Conservation (phyloP, 805 yeast genomes). For the Nakazawaea wickerhamii region DNA sequence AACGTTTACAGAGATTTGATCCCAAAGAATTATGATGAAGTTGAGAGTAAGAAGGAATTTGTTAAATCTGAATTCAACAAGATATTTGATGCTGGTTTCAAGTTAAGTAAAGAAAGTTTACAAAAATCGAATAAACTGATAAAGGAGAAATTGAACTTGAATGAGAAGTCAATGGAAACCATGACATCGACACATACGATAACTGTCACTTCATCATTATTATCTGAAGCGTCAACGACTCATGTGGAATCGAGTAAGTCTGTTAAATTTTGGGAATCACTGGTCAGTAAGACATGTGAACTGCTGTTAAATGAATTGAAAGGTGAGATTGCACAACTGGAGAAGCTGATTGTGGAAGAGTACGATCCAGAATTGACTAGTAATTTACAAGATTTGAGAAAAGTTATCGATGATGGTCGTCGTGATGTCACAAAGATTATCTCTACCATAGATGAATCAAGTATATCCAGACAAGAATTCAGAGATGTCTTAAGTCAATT, state of each 20-base stretch:
- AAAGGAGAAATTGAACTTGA: constrained; percentile 9
- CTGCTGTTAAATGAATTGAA: constrained; percentile 33
- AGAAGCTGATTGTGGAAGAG: constrained; percentile 21
- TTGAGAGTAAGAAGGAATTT: constrained; percentile 27
- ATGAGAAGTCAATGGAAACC: neutral
- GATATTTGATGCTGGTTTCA: constrained; percentile 23
- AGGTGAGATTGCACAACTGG: constrained; percentile 27
- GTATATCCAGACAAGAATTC: constrained; percentile 41
- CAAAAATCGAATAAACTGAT: constrained; percentile 11
- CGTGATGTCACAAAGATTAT: constrained; percentile 23
- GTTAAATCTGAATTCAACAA: constrained; percentile 26
- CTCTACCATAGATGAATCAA: constrained; percentile 23
- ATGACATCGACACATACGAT: neutral
- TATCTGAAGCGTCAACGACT: constrained; percentile 5
- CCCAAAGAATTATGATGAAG: constrained; percentile 13
- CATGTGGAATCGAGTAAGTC: constrained; percentile 11
- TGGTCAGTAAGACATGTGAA: constrained; percentile 13
- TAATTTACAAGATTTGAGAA: constrained; percentile 28
- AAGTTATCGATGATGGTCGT: constrained; percentile 21
- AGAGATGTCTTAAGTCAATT: constrained; percentile 36
- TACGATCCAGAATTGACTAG: constrained; percentile 28
- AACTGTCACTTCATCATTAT: neutral
- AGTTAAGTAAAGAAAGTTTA: constrained; percentile 21
- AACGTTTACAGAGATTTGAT: neutral
- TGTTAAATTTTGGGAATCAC: constrained; percentile 6